These are phyloP conservation scores for Zygnema circumcarinatum DNA, from an alignment of 139 green algal genomes.

Conservation along the genomic window DNA sequence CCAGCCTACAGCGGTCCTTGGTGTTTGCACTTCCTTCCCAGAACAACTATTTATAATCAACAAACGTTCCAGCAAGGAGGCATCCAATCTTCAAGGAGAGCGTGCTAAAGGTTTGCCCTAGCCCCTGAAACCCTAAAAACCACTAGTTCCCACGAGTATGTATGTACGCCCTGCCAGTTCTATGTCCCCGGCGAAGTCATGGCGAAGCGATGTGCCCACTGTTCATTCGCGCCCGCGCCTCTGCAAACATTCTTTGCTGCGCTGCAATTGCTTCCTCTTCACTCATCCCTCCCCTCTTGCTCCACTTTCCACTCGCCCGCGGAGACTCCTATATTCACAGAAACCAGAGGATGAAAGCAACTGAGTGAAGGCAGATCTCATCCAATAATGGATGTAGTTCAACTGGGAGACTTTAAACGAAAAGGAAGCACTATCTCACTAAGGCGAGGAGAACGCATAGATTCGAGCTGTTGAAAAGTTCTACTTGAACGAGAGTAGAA, in stretches of 20 bases:
- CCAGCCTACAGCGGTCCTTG: too few relatives aligned
- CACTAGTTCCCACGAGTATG: too few relatives aligned
- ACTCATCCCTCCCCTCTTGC: slow-evolving; percentile 33
- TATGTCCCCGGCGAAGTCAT: not conserved
- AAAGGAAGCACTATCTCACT: not conserved
- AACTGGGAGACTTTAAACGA: slow-evolving; percentile 2
- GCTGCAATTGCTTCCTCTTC: slow-evolving; percentile 60
- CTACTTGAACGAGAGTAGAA: too few relatives aligned
- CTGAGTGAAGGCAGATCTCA: not conserved
- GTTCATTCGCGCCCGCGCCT: slow-evolving; percentile 55
- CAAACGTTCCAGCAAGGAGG: too few relatives aligned
- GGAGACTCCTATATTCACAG: slow-evolving; percentile 36
- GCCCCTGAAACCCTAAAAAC: too few relatives aligned
- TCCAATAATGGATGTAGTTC: not conserved
- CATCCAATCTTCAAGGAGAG: too few relatives aligned
- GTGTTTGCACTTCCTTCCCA: too few relatives aligned
- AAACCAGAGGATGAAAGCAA: slow-evolving; percentile 15
- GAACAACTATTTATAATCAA: too few relatives aligned
- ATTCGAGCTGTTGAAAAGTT: too few relatives aligned
- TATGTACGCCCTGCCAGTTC: not conserved
- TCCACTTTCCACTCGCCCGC: slow-evolving; percentile 23
- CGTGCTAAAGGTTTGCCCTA: too few relatives aligned
- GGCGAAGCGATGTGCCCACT: not conserved
- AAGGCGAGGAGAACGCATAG: too few relatives aligned
- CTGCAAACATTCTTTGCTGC: slow-evolving; percentile 59